phyloP scores from a whole-genome alignment of 1,139 yeast genomes.

The Yamadazyma atlantica region DNA sequence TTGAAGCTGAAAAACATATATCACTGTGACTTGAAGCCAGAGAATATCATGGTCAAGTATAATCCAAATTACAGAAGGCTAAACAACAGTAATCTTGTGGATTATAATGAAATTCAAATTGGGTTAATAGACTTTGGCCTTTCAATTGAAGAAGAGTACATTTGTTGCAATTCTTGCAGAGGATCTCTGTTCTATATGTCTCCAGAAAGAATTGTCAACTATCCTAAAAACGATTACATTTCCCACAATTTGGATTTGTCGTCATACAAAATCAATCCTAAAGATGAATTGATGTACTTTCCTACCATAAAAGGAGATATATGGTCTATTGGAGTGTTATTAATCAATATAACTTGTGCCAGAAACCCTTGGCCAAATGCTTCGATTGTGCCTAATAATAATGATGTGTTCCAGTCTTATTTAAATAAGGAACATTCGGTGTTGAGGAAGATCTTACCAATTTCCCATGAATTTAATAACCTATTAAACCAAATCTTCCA shows the following conservation, averaged over 20 bases:
- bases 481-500: conserved; percentile 57
- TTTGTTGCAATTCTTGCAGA: conserved; percentile 74
- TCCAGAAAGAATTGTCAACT: conserved; percentile 72
- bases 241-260: conserved; percentile 30
- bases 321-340: conserved; percentile 84
- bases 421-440: conserved; percentile 28
- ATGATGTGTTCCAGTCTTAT: conserved; percentile 54
- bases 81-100: conserved; percentile 22
- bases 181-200: conserved; percentile 94
- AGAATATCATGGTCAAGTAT: conserved; percentile 65
- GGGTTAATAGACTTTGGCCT: conserved; percentile 85
- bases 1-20: conserved; percentile 68
- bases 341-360: conserved; percentile 77
- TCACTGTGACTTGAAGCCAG: conserved; percentile 93
- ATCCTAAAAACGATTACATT: conserved; percentile 31
- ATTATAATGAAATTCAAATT: conserved; percentile 57
- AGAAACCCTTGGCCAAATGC: conserved; percentile 94
- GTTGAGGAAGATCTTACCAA: conserved; percentile 55
- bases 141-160: conserved; percentile 59
- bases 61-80: conserved; percentile 27
- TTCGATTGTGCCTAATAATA: conserved; percentile 53
- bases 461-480: conserved; percentile 57
- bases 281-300: conserved; percentile 30
- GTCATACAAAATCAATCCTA: conserved; percentile 18
- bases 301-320: conserved; percentile 83